These are phyloP conservation scores for Cercophora samala DNA, from an alignment of 495 filamentous ascomycete genomes.

Conservation along the genomic window DNA sequence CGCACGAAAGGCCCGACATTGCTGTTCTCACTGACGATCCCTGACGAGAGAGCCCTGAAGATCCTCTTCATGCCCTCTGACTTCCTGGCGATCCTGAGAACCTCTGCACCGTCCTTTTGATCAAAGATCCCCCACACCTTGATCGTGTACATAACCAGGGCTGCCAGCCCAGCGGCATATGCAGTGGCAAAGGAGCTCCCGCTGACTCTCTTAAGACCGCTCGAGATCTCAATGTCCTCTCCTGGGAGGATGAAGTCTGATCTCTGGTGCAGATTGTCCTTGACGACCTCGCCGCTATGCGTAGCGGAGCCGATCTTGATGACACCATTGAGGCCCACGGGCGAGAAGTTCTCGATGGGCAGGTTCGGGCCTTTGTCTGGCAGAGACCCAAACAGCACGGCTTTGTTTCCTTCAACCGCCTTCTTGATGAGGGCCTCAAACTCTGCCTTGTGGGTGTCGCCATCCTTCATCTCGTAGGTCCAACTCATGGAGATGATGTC, in stretches of 20 bases:
- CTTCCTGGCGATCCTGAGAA: too few relatives aligned
- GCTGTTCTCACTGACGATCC: too few relatives aligned
- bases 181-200: neutral
- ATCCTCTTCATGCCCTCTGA: too few relatives aligned
- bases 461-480: neutral
- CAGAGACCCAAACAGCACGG: neutral
- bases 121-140: too few relatives aligned
- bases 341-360: neutral
- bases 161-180: neutral
- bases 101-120: too few relatives aligned
- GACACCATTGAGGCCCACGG: neutral
- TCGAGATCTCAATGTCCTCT: neutral
- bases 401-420: neutral
- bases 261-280: neutral
- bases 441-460: neutral
- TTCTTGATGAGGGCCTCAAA: neutral
- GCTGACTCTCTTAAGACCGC: neutral
- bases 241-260: neutral
- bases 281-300: neutral
- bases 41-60: too few relatives aligned
- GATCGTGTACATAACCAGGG: neutral
- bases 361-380: neutral
- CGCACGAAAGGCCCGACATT: too few relatives aligned
- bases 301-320: neutral
- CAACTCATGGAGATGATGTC: neutral